These are phyloP conservation scores for Allantophomopsis cytisporea DNA, from an alignment of 2,329 filamentous ascomycete species.

Conservation along the genomic window DNA sequence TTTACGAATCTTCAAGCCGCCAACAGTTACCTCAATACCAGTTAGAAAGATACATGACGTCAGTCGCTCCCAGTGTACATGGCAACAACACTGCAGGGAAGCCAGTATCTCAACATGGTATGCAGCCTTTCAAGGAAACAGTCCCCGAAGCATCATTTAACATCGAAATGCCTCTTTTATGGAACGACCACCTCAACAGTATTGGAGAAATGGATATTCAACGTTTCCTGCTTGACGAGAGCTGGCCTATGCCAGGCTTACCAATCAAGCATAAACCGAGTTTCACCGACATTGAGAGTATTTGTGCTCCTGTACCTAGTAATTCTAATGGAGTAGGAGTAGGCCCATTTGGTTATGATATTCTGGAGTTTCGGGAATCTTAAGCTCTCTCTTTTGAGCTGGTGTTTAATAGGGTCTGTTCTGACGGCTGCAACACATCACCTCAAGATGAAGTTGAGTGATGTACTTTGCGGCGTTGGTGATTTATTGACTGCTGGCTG, in stretches of 20 bases:
- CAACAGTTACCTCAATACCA: constrained; percentile 12
- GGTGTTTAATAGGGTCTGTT: too few relatives aligned
- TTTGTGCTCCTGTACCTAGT: constrained; percentile 5
- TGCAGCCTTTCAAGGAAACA: constrained; percentile 9
- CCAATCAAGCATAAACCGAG: constrained; percentile 11
- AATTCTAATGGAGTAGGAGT: too few relatives aligned
- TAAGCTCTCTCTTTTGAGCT: too few relatives aligned
- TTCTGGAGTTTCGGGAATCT: too few relatives aligned
- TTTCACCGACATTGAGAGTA: constrained; percentile 14
- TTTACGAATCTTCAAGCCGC: constrained; percentile 1
- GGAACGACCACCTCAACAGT: constrained; percentile 26
- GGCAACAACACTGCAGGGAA: constrained; percentile 1
- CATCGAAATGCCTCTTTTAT: constrained; percentile 27
- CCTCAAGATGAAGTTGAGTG: too few relatives aligned
- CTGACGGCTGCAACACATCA: too few relatives aligned
- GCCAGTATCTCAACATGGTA: constrained; percentile 1
- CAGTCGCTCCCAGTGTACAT: constrained; percentile 5
- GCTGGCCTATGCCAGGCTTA: constrained; percentile 10
- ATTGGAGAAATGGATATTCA: constrained; percentile 49
- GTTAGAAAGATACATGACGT: constrained; percentile 1
- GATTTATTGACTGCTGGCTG: too few relatives aligned
- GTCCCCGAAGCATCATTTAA: constrained; percentile 18
- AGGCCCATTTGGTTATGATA: too few relatives aligned
- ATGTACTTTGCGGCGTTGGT: too few relatives aligned
- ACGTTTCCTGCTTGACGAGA: constrained; percentile 42